Evolutionary conservation across 2,329 filamentous ascomycete species (phyloP), one percentile per base, ranked within the genome.

Genomic region (Ophiostoma sp.): DNA sequence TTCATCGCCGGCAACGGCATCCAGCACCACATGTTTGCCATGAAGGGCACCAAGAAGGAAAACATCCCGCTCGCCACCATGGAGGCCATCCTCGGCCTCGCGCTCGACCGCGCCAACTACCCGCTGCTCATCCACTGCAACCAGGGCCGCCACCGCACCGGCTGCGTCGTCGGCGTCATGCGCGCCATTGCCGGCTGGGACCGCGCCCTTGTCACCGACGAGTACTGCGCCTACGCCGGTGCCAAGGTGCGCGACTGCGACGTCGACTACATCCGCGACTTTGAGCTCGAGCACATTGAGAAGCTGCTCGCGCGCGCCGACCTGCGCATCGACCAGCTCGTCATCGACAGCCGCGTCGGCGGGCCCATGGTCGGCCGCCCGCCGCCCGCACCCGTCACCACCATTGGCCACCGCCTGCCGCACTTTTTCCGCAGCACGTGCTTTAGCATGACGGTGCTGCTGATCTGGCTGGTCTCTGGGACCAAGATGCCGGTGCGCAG

Each of bases 41-140:
- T 97, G 83, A 87, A 89, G 72, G 90, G 93, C n/a, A 97, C 96
- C 74, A 97, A 97, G 79, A 93, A 94, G 75, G 83, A 89, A 69
- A 84, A 84, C 10, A 92, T 92, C 48, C 86, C 90, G 0, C 77
- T 87, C 8, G 79, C 83, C 64, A 87, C 88, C 35, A 92, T 97
- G 84, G 84, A 85, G 72, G 81, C 86, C 8, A 92, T 94, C 65
- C 83, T 96, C 33, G 82, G 86, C 15, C 81, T 94, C 60, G 85
- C 94, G 57, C 83, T 94, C 69, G 86, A 96, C 76, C 85, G 85
- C 67, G 80, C 83, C 44, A 93, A 96, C 73, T 89, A 95, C 74
- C 94, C 94, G 0, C 79, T 97, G 13, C 83, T 97, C 54, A 86
- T 97, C 66, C 94, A 97, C 79, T 97, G 94, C 84, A 97, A 97